These are phyloP conservation scores for Shiraia sp. DNA, from an alignment of 2,329 filamentous ascomycete species.

Conservation along the genomic window DNA sequence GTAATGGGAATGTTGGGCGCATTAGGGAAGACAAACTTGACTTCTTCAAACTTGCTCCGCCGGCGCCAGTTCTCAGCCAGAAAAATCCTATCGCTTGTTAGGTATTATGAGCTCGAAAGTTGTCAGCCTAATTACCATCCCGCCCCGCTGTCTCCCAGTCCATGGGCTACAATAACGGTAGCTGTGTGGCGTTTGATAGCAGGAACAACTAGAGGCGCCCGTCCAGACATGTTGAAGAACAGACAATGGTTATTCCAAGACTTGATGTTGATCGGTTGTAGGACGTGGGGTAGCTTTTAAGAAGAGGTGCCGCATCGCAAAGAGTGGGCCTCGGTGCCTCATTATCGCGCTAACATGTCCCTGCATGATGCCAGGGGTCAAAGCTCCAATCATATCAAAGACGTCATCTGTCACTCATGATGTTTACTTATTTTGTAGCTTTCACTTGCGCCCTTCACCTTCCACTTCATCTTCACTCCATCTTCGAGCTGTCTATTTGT, in stretches of 20 bases:
- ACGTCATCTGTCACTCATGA: slow-evolving; percentile 34
- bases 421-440: slow-evolving; percentile 6
- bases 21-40: slow-evolving; percentile 93
- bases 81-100: slow-evolving; percentile 59
- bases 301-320: slow-evolving; percentile 2
- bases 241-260: slow-evolving; percentile 4
- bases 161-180: slow-evolving; percentile 92
- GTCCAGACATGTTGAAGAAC: slow-evolving; percentile 33
- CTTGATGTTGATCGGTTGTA: slow-evolving; percentile 5
- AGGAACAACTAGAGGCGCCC: slow-evolving; percentile 69
- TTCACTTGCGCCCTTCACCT: slow-evolving; percentile 9
- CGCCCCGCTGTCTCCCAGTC: slow-evolving; percentile 77
- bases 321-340: slow-evolving; percentile 21
- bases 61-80: slow-evolving; percentile 87
- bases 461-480: slow-evolving; percentile 2
- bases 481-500: not conserved
- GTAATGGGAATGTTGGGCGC: slow-evolving; percentile 86
- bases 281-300: slow-evolving; percentile 18
- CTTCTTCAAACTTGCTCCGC: slow-evolving; percentile 78
- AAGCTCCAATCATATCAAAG: slow-evolving; percentile 36
- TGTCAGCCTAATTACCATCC: slow-evolving; percentile 63
- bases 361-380: slow-evolving; percentile 29
- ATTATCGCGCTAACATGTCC: slow-evolving; percentile 20
- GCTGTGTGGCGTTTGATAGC: slow-evolving; percentile 84
- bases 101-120: slow-evolving; percentile 2